phyloP scores from a whole-genome alignment of 176 grass and related monocot genomes.

The bread wheat (Triticum aestivum) region IWGSC_CS_RefSeq_v2.1 NC_057795.1:630341889-630342388 shows the following conservation, averaged over 20 bases:
- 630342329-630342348: slow-evolving; percentile 20
- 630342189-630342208: slow-evolving; percentile 15
- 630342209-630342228: slow-evolving; percentile 24
- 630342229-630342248: background rate
- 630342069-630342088: background rate
- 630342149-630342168: slow-evolving; percentile 25
- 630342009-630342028: background rate
- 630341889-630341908: too few species aligned
- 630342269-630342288: slow-evolving; percentile 2
- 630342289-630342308: background rate
- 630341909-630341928: too few species aligned
- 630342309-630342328: background rate
- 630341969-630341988: too few species aligned
- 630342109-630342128: slow-evolving; percentile 1
- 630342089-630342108: background rate
- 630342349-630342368: slow-evolving; percentile 15
- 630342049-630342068: background rate
- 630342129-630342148: slow-evolving; percentile 26
- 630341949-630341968: too few species aligned
- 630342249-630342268: background rate
- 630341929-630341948: too few species aligned
- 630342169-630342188: background rate
- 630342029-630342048: background rate
- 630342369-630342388: slow-evolving; percentile 20
- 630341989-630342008: too few species aligned